Evolutionary conservation across 2,329 filamentous ascomycete species (phyloP).

Genomic region (Ploettnerulaceae sp.): DNA sequence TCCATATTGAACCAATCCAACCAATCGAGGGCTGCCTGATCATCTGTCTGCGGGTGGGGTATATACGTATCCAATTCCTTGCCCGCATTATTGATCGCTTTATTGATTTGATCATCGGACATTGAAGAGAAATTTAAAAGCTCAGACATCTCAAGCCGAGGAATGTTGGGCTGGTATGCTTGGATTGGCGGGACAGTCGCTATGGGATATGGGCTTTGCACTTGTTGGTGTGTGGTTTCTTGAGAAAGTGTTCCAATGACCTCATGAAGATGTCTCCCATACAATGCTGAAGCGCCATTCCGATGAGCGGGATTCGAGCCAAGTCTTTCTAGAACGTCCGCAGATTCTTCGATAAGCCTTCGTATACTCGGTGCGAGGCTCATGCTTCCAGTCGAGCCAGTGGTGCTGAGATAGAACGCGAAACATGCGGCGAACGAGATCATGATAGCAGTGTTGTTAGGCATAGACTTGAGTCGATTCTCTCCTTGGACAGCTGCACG

Average conservation of each 20-base stretch:
- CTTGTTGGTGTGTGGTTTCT: too few species aligned
- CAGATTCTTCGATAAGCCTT: conserved; percentile 62
- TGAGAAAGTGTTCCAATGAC: conserved; percentile 22
- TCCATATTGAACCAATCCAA: conserved; percentile 31
- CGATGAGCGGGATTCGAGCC: conserved; percentile 61
- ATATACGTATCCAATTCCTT: conserved; percentile 47
- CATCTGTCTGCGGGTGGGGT: conserved; percentile 25
- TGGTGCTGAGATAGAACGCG: conserved; percentile 58
- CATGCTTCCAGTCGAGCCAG: conserved; percentile 49
- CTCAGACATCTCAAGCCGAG: conserved; percentile 32
- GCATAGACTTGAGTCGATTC: conserved; percentile 65
- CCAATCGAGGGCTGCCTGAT: conserved; percentile 30
- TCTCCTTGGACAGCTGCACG: conserved; percentile 70
- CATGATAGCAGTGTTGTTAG: conserved; percentile 76
- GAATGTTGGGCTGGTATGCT: conserved; percentile 7
- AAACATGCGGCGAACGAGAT: conserved; percentile 73
- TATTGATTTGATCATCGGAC: conserved; percentile 64
- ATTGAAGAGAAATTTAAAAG: conserved; percentile 61
- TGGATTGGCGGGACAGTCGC: conserved; percentile 5
- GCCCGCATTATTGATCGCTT: conserved; percentile 59
- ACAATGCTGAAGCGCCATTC: conserved; percentile 59
- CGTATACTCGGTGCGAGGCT: conserved; percentile 58
- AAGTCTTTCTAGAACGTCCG: conserved; percentile 63
- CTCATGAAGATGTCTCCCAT: conserved; percentile 51
- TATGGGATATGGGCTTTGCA: conserved; percentile 10